A percentile compares a stretch with the other conserved stretches of the same genome.
Conservation (phyloP, 1,284 basidiomycete genomes). For the Cutaneotrichosporon dermatis region DNA sequence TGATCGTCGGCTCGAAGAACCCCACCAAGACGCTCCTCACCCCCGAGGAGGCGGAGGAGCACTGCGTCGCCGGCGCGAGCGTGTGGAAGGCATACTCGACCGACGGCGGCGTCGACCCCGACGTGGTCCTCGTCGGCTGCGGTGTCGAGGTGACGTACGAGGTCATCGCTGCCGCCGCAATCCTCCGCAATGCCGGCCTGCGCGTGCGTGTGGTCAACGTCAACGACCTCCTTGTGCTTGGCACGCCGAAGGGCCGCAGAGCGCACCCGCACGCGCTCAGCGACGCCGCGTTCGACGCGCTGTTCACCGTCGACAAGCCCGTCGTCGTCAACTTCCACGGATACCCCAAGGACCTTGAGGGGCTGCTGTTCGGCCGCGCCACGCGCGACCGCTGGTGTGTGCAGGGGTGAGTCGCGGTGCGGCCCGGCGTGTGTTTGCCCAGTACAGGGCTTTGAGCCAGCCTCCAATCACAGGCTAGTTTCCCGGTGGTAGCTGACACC, state of each 20-base stretch:
- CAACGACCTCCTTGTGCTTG: slow-evolving; percentile 48
- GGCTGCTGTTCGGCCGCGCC: slow-evolving; percentile 46
- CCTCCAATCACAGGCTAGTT: no score
- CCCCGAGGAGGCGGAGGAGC: slow-evolving; percentile 53
- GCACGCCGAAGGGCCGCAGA: slow-evolving; percentile 52
- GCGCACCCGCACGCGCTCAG: slow-evolving; percentile 59
- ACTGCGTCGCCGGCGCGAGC: slow-evolving; percentile 66
- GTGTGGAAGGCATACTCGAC: slow-evolving; percentile 52
- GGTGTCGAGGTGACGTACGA: slow-evolving; percentile 53
- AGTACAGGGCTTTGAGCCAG: no score
- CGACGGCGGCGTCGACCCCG: slow-evolving; percentile 51
- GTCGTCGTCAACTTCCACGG: slow-evolving; percentile 83
- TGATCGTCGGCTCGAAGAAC: slow-evolving; percentile 79
- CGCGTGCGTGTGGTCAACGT: slow-evolving; percentile 70
- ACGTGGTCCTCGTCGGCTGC: slow-evolving; percentile 52
- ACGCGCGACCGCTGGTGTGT: slow-evolving; percentile 41
- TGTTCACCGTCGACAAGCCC: slow-evolving; percentile 67
- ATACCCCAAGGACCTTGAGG: slow-evolving; percentile 42
- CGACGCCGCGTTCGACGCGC: slow-evolving; percentile 59
- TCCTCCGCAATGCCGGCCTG: slow-evolving; percentile 66
- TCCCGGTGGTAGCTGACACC: neutral
- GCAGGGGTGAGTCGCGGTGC: slow-evolving; percentile 1
- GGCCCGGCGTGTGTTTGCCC: no score
- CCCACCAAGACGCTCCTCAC: slow-evolving; percentile 48
- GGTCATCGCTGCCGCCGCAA: slow-evolving; percentile 60